Percentiles rank a stretch among this genome's conserved stretches.
Evolutionary conservation across 441 rosid species (phyloP).

Genomic region (Euphorbia celastroides): DNA sequence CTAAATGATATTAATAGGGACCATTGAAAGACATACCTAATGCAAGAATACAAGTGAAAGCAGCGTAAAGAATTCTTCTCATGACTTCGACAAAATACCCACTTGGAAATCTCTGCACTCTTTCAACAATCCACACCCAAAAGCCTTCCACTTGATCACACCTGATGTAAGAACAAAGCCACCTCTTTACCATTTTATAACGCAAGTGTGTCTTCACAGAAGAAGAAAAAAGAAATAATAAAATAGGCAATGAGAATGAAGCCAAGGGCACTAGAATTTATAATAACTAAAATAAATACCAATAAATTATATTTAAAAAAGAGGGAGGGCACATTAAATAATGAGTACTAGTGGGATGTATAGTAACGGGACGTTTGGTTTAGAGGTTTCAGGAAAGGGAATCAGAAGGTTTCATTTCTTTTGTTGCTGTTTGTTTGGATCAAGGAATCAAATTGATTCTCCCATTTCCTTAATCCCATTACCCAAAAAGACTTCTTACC

Average conservation of each 20-base stretch:
- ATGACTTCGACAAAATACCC: constrained; percentile 18
- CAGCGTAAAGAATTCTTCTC: constrained; percentile 37
- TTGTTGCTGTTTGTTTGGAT: too few relatives aligned
- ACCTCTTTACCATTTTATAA: background rate
- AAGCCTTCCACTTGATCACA: constrained; percentile 9
- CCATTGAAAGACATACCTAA: constrained; percentile 34
- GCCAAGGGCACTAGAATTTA: background rate
- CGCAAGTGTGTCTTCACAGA: background rate
- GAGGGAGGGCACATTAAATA: background rate
- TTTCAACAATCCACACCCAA: constrained; percentile 25
- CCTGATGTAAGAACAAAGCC: background rate
- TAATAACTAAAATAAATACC: background rate
- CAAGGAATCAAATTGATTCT: too few relatives aligned
- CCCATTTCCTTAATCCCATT: too few relatives aligned
- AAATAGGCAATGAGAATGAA: background rate
- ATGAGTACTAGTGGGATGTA: background rate
- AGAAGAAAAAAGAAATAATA: background rate
- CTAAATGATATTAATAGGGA: too few relatives aligned
- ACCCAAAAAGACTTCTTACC: too few relatives aligned
- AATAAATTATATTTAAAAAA: background rate
- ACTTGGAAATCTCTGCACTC: constrained; percentile 17
- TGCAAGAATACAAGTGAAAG: constrained; percentile 49
- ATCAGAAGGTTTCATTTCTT: too few relatives aligned
- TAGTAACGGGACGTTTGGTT: too few relatives aligned
- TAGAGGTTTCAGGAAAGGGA: too few relatives aligned